phyloP scores from a whole-genome alignment of 306 rosid genomes.

The Dryas alaskensis region DNA sequence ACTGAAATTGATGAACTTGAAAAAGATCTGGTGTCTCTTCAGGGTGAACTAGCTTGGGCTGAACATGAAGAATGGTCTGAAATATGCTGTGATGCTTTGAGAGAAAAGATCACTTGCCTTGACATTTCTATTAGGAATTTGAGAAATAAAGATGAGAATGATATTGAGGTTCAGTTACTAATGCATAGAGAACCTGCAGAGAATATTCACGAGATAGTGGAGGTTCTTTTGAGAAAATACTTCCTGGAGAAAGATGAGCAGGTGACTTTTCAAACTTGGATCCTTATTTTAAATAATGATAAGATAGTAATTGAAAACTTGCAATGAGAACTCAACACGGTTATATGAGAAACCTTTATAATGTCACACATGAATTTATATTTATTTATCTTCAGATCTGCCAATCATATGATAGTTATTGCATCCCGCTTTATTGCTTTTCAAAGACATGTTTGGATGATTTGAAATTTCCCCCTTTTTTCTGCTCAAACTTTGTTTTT shows the following conservation, averaged over 20 bases:
- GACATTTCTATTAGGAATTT: conserved; percentile 38
- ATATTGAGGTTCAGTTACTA: conserved; percentile 33
- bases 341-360: not conserved
- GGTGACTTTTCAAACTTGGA: conserved; percentile 35
- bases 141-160: conserved; percentile 34
- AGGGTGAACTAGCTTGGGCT: conserved; percentile 44
- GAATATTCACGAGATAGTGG: conserved; percentile 49
- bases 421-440: not conserved
- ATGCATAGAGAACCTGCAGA: conserved; percentile 44
- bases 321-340: not conserved
- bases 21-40: conserved; percentile 49
- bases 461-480: too few relatives aligned
- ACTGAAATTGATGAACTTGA: conserved; percentile 62
- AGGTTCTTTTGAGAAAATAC: conserved; percentile 35
- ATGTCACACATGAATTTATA: not conserved
- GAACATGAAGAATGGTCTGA: conserved; percentile 50
- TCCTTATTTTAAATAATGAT: not conserved
- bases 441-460: too few relatives aligned
- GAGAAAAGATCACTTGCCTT: conserved; percentile 46
- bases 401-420: conserved; percentile 1
- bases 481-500: too few relatives aligned
- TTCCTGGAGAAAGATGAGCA: conserved; percentile 40
- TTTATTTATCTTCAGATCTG: not conserved
- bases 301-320: not conserved
- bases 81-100: conserved; percentile 45